Evolutionary conservation across 139 green algal species (phyloP).

Genomic region (Tetraselmis chui): DNA sequence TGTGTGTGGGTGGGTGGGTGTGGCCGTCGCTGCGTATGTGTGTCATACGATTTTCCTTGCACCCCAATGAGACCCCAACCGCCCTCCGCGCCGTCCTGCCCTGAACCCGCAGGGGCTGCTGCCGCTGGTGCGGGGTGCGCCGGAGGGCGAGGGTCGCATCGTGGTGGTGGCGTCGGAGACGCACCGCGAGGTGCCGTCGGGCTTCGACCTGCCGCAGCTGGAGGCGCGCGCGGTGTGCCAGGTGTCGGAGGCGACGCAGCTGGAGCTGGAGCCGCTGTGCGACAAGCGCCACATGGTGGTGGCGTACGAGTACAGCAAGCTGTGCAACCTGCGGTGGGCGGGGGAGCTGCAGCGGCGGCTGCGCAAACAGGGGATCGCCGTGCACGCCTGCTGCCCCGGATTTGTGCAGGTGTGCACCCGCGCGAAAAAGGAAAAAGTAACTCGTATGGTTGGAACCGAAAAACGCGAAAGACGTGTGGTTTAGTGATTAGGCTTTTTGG

Average conservation of each 20-base stretch:
- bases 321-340: not conserved
- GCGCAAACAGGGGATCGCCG: not conserved
- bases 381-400: not conserved
- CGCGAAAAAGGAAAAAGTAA: too few species aligned
- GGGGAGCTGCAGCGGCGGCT: not conserved
- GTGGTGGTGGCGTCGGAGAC: not conserved
- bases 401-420: too few species aligned
- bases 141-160: not conserved
- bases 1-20: too few species aligned
- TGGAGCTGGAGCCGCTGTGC: not conserved
- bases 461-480: too few species aligned
- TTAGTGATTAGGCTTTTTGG: too few species aligned
- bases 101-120: not conserved
- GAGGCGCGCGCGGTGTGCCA: too few species aligned
- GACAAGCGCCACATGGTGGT: not conserved
- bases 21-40: too few species aligned
- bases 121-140: not conserved
- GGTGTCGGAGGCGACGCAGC: too few species aligned
- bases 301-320: not conserved
- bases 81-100: too few species aligned
- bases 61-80: not conserved
- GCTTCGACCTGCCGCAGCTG: not conserved
- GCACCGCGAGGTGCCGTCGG: not conserved
- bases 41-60: too few species aligned
- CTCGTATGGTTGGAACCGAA: too few species aligned